A percentile compares a stretch with the other conserved stretches of the same genome.
These are phyloP conservation scores for Eustoma russellianum DNA, from an alignment of 257 asterid species.

Conservation along the genomic window DNA sequence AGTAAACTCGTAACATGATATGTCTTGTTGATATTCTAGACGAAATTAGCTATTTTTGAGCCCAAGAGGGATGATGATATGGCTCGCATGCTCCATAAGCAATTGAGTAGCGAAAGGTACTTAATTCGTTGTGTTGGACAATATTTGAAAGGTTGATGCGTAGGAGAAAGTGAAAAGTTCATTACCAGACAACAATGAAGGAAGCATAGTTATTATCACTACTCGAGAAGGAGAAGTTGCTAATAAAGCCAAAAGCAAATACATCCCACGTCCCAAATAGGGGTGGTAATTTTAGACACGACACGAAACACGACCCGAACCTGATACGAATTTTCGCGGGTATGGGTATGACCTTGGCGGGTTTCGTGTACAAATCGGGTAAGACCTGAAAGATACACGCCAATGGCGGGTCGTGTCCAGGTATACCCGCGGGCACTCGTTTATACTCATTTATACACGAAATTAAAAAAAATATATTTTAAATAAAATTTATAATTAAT, in stretches of 20 bases:
- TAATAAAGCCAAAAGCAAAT: conserved; percentile 18
- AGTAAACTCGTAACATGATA: not conserved
- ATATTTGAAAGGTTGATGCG: conserved; percentile 23
- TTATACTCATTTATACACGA: too few relatives aligned
- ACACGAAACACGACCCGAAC: too few relatives aligned
- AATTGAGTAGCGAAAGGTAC: conserved; percentile 20
- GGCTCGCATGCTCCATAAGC: conserved; percentile 8
- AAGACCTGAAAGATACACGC: too few relatives aligned
- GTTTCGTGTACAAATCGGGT: too few relatives aligned
- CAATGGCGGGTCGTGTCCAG: too few relatives aligned
- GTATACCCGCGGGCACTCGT: too few relatives aligned
- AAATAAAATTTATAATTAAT: too few relatives aligned
- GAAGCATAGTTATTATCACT: conserved; percentile 42
- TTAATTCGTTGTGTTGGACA: conserved; percentile 41
- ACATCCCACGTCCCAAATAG: conserved; percentile 10
- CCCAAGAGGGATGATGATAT: not conserved
- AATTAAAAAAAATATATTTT: too few relatives aligned
- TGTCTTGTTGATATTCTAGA: not conserved
- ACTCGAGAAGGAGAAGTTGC: conserved; percentile 28
- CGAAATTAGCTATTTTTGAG: not conserved
- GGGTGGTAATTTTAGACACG: too few relatives aligned
- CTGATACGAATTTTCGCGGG: too few relatives aligned
- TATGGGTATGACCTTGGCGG: too few relatives aligned
- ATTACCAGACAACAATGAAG: conserved; percentile 23
- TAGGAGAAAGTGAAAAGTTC: conserved; percentile 26